Base-by-base conservation (phyloP, 169 alveolate genomes). In the Plasmodium yoelii region DNA sequence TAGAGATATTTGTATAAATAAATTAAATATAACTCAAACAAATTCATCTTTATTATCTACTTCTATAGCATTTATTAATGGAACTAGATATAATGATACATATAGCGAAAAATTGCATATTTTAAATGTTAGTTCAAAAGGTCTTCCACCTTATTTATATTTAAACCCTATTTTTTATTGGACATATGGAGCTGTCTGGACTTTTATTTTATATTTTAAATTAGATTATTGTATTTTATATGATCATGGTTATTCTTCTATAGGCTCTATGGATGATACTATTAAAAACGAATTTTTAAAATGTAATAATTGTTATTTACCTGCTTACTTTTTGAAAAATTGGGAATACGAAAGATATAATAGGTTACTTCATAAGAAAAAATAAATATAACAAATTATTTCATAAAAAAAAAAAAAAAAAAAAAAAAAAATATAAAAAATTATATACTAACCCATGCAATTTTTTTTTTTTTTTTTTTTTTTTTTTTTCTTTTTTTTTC, bases 101-200 rank as follows among this genome's bases (percentile, higher is more conserved):
- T 13, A 63, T 87, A 57, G 56, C 60, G 82, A 64, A 49, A 87
- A 87, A 59, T 51, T 87, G 39, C 77, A 64, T 28, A 73, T 70
- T 64, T 70, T 87, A 67, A 87, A 87, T 87, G 44, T 92, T 87
- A 59, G 75, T 49, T 69, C 90, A 56, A 44, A 92, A 63, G 61
- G 93, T 47, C 61, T 67, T 28, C 82, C 90, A 49, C 86, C 87
- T 28, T 94, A 92, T 61, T 65, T 63, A 51, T 87, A 92, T 59
- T 73, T 92, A 47, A 89, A 92, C 34, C 95, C 95, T 8, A 47
- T 94, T 19, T 63, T 87, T 68, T 61, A 92, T 87, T 94, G 96
- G 96, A 86, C 93, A 5, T 94, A 92, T 64, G 95, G 95, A 53
- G 96, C 92, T 68, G 84, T 94, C 5, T 94, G 96, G 96, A 90